Evolutionary conservation across 1,139 yeast genomes (phyloP), one percentile per base, ranked within the genome.

Genomic region (Pichia sp.): DNA sequence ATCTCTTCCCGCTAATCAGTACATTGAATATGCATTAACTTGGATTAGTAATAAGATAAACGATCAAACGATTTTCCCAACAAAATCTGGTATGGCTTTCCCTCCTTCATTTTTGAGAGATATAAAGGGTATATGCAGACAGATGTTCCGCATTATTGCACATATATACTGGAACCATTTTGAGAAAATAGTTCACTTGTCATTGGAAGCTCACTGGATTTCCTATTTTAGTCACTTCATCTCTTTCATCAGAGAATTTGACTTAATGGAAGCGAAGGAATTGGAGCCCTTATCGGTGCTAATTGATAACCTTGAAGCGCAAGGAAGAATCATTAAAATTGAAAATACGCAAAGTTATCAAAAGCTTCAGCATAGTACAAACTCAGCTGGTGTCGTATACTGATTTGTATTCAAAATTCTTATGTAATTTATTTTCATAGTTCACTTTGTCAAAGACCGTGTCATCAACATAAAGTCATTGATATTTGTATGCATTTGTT

Each of bases 181-280:
- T 71, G 99, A 93, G 63, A 89, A 86, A 66, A 81, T 93, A 45
- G 84, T 93, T 33, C 98, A 93, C 70, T 74, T 95, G 59, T 85
- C 96, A 4, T 71, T 93, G 58, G 99, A 93, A 69, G 97, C 99
- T 1, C 99, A 95, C 69, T 93, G 97, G 96, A 93, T 95, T 71
- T 91, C 98, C 4, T 90, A 92, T 66, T 95, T 93, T 71, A 95
- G 97, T n/a, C 99, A 95, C 70, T 93, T 87, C 67, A 79, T 92
- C 51, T 86, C 96, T 55, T 88, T 93, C 66, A 83, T 87, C 17
- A 86, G 87, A 64, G 96, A 91, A 62, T 93, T 89, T 71, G 85
- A 81, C 54, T 78, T 93, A 61, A 76, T 93, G 49, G 98, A 92
- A 61, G 74, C 83, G 57, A 76, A 77, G 58, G 99, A 93, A 62